phyloP scores from a whole-genome alignment of 345 rosid species.

The Cardamine resedifolia region DNA sequence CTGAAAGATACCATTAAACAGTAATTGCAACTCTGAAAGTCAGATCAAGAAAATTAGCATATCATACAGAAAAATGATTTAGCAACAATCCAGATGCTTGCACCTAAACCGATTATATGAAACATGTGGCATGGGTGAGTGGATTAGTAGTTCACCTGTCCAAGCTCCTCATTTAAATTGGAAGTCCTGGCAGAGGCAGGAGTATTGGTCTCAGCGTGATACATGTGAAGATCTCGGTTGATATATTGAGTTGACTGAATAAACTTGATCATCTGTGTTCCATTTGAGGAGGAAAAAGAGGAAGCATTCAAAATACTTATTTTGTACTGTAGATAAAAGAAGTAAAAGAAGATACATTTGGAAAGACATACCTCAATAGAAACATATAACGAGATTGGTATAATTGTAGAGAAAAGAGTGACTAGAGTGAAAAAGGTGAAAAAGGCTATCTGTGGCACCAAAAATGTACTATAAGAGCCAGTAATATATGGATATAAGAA shows the following conservation, averaged over 20 bases:
- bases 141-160: constrained; percentile 60
- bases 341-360: not conserved
- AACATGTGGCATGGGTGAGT: not conserved
- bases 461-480: constrained; percentile 3
- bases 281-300: constrained; percentile 25
- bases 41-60: not conserved
- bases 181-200: constrained; percentile 94
- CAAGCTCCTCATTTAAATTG: constrained; percentile 96
- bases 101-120: not conserved
- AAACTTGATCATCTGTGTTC: constrained; percentile 83
- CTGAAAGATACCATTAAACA: constrained; percentile 42
- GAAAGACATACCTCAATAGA: constrained; percentile 77
- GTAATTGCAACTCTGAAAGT: not conserved
- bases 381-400: constrained; percentile 91
- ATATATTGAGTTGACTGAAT: constrained; percentile 91
- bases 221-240: constrained; percentile 85
- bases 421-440: constrained; percentile 81
- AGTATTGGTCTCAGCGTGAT: constrained; percentile 74
- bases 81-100: not conserved
- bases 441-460: constrained; percentile 62
- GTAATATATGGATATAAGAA: constrained; percentile 19
- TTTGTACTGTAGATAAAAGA: not conserved
- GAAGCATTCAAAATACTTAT: constrained; percentile 13
- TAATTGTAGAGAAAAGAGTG: constrained; percentile 87
- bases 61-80: not conserved